A percentile compares a stretch with the other conserved stretches of the same genome.
Conservation (phyloP, 768 basidiomycete genomes). For the Pulveroboletus sp. region DNA sequence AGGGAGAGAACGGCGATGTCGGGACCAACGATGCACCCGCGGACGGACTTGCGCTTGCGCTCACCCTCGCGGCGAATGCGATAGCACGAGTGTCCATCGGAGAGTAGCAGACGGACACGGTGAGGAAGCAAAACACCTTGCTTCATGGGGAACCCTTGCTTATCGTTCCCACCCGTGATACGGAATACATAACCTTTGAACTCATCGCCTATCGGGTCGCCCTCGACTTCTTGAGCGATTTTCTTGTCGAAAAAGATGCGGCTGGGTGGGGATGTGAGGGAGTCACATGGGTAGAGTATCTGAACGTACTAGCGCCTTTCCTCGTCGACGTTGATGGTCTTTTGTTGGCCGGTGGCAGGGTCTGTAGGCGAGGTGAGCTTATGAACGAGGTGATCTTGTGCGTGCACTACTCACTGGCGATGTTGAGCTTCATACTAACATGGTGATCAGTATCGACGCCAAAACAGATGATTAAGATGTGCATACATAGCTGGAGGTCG, state of each 20-base stretch:
- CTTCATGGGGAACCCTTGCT: conserved; percentile 99
- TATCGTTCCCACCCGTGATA: conserved; percentile 98
- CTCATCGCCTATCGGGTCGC: conserved; percentile 88
- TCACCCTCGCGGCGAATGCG: conserved; percentile 88
- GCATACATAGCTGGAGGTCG: conserved; percentile 31
- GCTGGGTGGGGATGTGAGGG: conserved; percentile 39
- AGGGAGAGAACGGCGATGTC: conserved; percentile 94
- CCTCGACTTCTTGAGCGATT: conserved; percentile 91
- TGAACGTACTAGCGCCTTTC: conserved; percentile 72
- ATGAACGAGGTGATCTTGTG: background rate
- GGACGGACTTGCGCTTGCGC: conserved; percentile 98
- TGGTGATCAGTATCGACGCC: background rate
- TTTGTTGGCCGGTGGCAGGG: conserved; percentile 97
- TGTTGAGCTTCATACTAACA: conserved; percentile 91
- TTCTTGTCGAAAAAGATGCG: conserved; percentile 97
- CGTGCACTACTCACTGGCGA: conserved; percentile 74
- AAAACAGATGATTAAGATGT: background rate
- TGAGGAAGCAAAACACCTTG: conserved; percentile 94
- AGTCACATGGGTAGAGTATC: background rate
- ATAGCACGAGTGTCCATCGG: conserved; percentile 98
- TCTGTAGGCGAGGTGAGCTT: conserved; percentile 42
- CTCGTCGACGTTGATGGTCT: conserved; percentile 90
- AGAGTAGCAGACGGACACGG: conserved; percentile 90
- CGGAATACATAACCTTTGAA: conserved; percentile 96
- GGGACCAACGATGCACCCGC: conserved; percentile 95